phyloP scores from a whole-genome alignment of 2,329 filamentous ascomycete genomes.

The Ascochyta lentis region DNA sequence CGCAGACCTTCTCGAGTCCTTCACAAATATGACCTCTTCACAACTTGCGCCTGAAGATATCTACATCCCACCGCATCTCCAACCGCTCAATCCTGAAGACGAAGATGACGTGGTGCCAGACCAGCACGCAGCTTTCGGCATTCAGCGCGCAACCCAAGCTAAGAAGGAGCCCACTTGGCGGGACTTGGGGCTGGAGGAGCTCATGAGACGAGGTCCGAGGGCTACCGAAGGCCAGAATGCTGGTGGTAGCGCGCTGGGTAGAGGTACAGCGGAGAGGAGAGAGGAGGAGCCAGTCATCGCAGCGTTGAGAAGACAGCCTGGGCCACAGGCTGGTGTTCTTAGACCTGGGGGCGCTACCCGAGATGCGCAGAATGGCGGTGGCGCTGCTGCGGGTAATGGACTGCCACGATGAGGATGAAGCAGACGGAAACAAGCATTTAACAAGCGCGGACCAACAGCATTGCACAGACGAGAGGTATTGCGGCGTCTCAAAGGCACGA shows the following conservation, averaged over 20 bases:
- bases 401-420: slow-evolving; percentile 38
- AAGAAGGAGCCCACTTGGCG: slow-evolving; percentile 77
- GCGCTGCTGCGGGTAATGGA: slow-evolving; percentile 40
- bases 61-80: slow-evolving; percentile 79
- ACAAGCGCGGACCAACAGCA: background rate
- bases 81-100: slow-evolving; percentile 85
- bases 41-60: slow-evolving; percentile 68
- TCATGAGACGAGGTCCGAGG: slow-evolving; percentile 70
- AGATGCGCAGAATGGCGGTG: slow-evolving; percentile 17
- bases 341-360: slow-evolving; percentile 15
- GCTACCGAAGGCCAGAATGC: slow-evolving; percentile 11
- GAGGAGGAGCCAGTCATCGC: slow-evolving; percentile 37
- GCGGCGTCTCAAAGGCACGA: background rate
- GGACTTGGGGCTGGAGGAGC: slow-evolving; percentile 73
- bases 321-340: slow-evolving; percentile 25
- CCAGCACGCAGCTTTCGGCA: slow-evolving; percentile 87
- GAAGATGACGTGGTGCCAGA: slow-evolving; percentile 89
- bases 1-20: slow-evolving; percentile 77
- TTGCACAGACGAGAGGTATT: background rate
- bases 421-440: background rate
- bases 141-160: slow-evolving; percentile 78
- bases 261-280: slow-evolving; percentile 15
- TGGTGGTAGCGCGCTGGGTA: slow-evolving; percentile 14
- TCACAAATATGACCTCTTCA: slow-evolving; percentile 48
- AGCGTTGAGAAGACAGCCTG: slow-evolving; percentile 43